Conservation (phyloP, 1,284 basidiomycete species). For the Pholiota adiposa region DNA sequence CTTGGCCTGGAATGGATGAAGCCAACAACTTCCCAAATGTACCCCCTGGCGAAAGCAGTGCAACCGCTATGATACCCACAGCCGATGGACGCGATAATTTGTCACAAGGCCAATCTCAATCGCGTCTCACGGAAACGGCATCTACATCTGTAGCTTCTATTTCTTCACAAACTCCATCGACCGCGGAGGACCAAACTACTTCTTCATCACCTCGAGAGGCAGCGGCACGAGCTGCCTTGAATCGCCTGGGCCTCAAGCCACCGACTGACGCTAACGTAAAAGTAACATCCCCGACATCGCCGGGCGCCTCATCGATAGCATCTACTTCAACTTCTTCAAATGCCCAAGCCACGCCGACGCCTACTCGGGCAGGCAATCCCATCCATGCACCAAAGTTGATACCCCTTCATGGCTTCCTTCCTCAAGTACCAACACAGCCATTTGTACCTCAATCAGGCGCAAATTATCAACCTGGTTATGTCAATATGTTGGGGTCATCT, state of each 20-base stretch:
- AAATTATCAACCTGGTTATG: background rate
- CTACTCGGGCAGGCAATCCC: background rate
- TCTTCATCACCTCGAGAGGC: conserved; percentile 41
- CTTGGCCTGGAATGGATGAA: conserved; percentile 44
- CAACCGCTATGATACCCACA: background rate
- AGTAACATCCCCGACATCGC: background rate
- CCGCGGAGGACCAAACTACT: conserved; percentile 5
- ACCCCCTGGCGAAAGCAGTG: background rate
- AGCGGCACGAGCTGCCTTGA: conserved; percentile 48
- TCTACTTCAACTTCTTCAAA: conserved; percentile 2
- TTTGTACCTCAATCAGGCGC: background rate
- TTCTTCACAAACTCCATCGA: conserved; percentile 5
- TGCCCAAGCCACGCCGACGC: background rate
- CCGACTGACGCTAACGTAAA: conserved; percentile 1
- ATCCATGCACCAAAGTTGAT: conserved; percentile 47
- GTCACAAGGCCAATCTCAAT: background rate
- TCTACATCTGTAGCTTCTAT: conserved; percentile 15
- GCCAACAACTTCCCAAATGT: background rate
- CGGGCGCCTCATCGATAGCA: background rate
- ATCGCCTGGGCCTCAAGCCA: conserved; percentile 31
- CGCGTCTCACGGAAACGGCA: background rate
- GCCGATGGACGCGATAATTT: background rate
- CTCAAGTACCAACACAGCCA: conserved; percentile 5
- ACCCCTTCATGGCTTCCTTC: conserved; percentile 49
- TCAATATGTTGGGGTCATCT: background rate